Evolutionary conservation across 768 basidiomycete species (phyloP).

Genomic region (Panaeolus papilionaceus): DNA sequence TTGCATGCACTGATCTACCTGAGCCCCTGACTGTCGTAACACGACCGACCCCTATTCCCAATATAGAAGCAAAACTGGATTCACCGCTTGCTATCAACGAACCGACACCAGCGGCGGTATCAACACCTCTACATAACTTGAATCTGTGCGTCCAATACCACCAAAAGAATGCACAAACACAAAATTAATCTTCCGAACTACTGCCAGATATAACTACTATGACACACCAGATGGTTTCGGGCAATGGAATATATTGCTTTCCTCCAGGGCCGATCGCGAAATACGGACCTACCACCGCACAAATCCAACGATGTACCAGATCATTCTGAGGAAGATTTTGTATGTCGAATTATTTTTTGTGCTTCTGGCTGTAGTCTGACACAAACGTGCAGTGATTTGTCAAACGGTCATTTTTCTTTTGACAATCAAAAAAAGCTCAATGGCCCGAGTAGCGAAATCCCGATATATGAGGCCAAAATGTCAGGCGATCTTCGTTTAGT

Average conservation of each 20-base stretch:
- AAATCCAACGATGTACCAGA: conserved; percentile 52
- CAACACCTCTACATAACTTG: neutral
- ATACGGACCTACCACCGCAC: conserved; percentile 53
- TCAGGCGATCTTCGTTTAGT: conserved; percentile 56
- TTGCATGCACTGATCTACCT: neutral
- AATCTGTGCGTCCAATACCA: neutral
- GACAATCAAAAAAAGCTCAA: conserved; percentile 71
- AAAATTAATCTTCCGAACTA: neutral
- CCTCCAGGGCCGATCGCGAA: conserved; percentile 53
- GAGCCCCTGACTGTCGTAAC: neutral
- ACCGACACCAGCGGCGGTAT: neutral
- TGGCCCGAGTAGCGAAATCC: conserved; percentile 49
- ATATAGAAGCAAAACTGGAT: neutral
- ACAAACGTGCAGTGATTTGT: conserved; percentile 59
- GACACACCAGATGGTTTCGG: conserved; percentile 67
- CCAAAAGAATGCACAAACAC: neutral
- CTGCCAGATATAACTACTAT: conserved; percentile 56
- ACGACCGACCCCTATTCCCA: neutral
- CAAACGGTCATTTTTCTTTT: conserved; percentile 69
- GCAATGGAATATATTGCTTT: conserved; percentile 66
- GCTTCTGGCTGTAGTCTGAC: neutral
- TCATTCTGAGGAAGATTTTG: conserved; percentile 75
- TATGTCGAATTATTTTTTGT: conserved; percentile 32
- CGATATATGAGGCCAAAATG: conserved; percentile 76
- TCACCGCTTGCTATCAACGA: neutral